phyloP scores from a whole-genome alignment of 177 flowering plant species.

The Telopea speciosissima region DNA sequence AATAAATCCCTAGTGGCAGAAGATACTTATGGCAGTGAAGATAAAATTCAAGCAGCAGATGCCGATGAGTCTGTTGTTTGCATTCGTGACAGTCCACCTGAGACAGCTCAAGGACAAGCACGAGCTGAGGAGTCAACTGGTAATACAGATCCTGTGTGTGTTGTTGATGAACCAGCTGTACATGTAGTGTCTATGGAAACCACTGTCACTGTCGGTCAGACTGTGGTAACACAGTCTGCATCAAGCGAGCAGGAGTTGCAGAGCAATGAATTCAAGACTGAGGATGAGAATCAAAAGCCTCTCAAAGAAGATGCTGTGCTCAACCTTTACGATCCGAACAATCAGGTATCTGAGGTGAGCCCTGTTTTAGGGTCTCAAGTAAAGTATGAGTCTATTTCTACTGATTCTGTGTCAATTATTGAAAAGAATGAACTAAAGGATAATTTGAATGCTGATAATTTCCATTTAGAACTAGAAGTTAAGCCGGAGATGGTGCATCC shows the following conservation, averaged over 20 bases:
- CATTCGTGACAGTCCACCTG: not conserved
- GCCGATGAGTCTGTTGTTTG: constrained; percentile 22
- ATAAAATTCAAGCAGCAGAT: constrained; percentile 8
- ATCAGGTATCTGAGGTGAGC: constrained; percentile 78
- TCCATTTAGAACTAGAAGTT: constrained; percentile 60
- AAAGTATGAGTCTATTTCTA: constrained; percentile 83
- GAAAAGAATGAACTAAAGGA: constrained; percentile 69
- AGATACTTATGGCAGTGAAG: too few relatives aligned
- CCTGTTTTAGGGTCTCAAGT: constrained; percentile 62
- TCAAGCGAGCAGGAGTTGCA: constrained; percentile 21
- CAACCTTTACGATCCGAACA: constrained; percentile 25
- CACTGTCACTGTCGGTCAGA: constrained; percentile 18
- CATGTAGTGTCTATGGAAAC: constrained; percentile 24
- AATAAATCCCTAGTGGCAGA: constrained; percentile 6
- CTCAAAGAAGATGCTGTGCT: constrained; percentile 23
- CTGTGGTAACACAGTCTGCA: constrained; percentile 24
- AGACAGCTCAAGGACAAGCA: constrained; percentile 9
- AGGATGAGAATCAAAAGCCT: constrained; percentile 24
- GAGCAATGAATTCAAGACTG: constrained; percentile 23
- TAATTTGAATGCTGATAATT: constrained; percentile 71
- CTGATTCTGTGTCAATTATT: constrained; percentile 70
- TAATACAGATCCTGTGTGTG: constrained; percentile 9
- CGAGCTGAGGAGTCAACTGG: constrained; percentile 18
- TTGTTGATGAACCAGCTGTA: constrained; percentile 16
- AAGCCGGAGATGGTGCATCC: constrained; percentile 59